Conservation (phyloP, 2,329 filamentous ascomycete species). For the Metarhizium robertsii region DNA sequence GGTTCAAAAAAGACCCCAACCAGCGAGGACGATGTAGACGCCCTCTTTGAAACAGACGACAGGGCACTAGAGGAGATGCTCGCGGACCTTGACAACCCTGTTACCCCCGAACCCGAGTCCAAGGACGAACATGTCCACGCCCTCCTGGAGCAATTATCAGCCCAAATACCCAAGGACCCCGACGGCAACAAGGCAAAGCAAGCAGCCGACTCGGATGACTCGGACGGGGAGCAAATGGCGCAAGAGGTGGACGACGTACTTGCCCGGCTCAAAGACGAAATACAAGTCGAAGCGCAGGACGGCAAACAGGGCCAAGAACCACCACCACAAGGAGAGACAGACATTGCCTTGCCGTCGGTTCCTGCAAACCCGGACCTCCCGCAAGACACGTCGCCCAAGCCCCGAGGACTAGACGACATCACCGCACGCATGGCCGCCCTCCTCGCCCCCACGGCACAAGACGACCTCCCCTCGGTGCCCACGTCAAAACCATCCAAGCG, state of each 20-base stretch:
- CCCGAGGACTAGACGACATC: conserved; percentile 29
- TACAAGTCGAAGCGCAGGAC: conserved; percentile 22
- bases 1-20: not conserved
- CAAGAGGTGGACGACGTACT: conserved; percentile 35
- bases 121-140: conserved; percentile 24
- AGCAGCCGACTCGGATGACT: conserved; percentile 28
- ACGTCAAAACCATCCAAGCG: conserved; percentile 35
- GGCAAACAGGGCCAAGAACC: not conserved
- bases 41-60: conserved; percentile 39
- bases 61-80: conserved; percentile 43
- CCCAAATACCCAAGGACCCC: conserved; percentile 20
- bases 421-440: conserved; percentile 44
- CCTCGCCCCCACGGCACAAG: conserved; percentile 23
- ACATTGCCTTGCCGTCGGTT: not conserved
- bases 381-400: not conserved
- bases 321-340: not conserved
- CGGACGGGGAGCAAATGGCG: conserved; percentile 41
- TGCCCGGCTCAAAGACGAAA: conserved; percentile 36
- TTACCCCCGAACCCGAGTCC: conserved; percentile 12
- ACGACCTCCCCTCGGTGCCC: conserved; percentile 39
- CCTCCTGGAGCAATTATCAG: conserved; percentile 27
- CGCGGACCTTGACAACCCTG: conserved; percentile 30
- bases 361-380: conserved; percentile 7
- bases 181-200: not conserved
- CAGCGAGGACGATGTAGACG: conserved; percentile 24